Evolutionary conservation across 176 grass and related monocot genomes (phyloP).

Genomic region (Avena sativa): DNA sequence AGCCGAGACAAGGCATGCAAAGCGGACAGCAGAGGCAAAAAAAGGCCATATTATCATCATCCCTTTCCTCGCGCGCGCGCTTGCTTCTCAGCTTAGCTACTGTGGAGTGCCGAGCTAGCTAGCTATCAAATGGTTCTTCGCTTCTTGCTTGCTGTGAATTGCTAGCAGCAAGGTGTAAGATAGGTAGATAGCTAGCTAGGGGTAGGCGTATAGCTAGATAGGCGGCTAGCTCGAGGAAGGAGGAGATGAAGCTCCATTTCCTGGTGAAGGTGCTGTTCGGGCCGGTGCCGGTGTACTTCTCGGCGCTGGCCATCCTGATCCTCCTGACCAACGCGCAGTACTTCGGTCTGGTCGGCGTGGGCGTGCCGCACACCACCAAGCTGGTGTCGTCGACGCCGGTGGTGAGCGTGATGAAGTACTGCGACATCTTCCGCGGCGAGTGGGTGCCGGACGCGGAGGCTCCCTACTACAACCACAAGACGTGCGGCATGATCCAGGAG

Average conservation of each 20-base stretch:
- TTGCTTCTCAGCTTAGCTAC: not conserved
- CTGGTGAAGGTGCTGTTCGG: constrained; percentile 49
- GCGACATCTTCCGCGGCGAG: constrained; percentile 78
- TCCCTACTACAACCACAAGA: constrained; percentile 75
- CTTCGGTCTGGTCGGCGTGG: constrained; percentile 58
- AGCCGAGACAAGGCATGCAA: not conserved
- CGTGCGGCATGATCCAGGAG: constrained; percentile 69
- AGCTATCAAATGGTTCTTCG: not conserved
- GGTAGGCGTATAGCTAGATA: not conserved
- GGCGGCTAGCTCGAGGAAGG: not conserved
- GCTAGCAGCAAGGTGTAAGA: not conserved
- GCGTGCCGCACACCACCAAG: constrained; percentile 52
- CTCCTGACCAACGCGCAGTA: constrained; percentile 66
- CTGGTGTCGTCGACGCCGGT: constrained; percentile 49
- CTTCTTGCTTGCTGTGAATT: not conserved
- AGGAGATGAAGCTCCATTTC: constrained; percentile 55
- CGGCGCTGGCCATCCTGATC: constrained; percentile 69
- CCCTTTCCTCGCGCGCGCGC: not conserved
- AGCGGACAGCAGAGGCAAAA: constrained; percentile 14
- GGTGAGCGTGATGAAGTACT: constrained; percentile 67
- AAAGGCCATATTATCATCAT: no score
- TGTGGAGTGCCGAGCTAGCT: not conserved
- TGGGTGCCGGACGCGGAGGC: constrained; percentile 62
- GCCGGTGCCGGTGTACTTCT: constrained; percentile 66
- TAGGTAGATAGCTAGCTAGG: not conserved